phyloP scores from a whole-genome alignment of 441 rosid species.

The Populus hybrid region DNA sequence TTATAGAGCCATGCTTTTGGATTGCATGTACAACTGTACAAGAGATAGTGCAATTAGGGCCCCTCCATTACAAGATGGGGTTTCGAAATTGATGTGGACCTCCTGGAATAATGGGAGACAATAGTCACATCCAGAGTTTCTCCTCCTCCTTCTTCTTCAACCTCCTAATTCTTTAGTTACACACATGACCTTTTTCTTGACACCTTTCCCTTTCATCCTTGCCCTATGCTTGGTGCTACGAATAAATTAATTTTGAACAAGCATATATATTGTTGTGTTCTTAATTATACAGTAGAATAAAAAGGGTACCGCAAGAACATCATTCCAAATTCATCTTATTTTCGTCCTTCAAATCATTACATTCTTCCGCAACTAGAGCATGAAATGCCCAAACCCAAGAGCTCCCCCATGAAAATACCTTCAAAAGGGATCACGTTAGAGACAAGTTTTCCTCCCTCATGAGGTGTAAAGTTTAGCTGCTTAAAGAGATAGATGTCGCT shows the following conservation, averaged over 20 bases:
- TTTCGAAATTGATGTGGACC: conserved; percentile 29
- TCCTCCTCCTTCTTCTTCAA: background rate
- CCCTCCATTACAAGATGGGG: conserved; percentile 32
- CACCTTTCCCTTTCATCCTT: conserved; percentile 35
- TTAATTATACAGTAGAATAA: background rate
- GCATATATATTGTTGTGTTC: background rate
- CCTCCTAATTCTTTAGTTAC: conserved; percentile 19
- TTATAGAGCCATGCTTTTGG: conserved; percentile 1
- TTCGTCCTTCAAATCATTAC: background rate
- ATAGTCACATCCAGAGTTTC: conserved; percentile 41
- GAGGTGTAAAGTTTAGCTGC: background rate
- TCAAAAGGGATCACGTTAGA: background rate
- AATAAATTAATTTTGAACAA: conserved; percentile 5
- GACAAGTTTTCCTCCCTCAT: background rate
- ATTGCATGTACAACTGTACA: background rate
- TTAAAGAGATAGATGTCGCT: too few relatives aligned
- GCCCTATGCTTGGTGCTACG: conserved; percentile 10
- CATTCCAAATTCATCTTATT: background rate
- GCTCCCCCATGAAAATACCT: background rate
- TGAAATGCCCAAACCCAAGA: background rate
- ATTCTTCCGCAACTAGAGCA: background rate
- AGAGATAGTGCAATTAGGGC: conserved; percentile 31
- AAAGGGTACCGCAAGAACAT: background rate
- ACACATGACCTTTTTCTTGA: conserved; percentile 22
- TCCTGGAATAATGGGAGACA: conserved; percentile 52